phyloP scores from a whole-genome alignment of 306 rosid species.

The Lathyrus oleraceus region DNA sequence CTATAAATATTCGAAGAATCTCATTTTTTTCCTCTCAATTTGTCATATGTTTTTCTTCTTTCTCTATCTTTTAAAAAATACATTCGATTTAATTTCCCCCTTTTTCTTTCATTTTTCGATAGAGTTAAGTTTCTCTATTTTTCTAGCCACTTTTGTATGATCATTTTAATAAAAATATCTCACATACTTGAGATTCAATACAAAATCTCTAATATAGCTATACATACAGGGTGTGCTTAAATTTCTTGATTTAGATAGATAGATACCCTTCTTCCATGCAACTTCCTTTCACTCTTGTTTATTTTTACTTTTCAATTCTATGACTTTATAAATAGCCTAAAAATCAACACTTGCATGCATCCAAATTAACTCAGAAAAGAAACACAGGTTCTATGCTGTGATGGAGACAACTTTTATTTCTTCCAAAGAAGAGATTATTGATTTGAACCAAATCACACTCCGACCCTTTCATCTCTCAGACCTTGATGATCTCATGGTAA shows the following conservation, averaged over 20 bases:
- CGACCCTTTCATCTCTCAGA: slow-evolving; percentile 57
- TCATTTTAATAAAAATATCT: too few species aligned
- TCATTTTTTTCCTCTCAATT: too few species aligned
- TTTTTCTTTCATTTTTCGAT: too few species aligned
- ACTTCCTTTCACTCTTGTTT: neutral
- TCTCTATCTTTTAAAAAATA: too few species aligned
- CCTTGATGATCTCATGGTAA: slow-evolving; percentile 66
- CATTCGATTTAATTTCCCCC: too few species aligned
- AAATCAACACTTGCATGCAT: slow-evolving; percentile 10
- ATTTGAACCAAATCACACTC: slow-evolving; percentile 43
- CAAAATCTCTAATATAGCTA: neutral
- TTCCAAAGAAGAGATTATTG: slow-evolving; percentile 27
- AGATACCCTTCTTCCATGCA: neutral
- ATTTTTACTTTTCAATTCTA: neutral
- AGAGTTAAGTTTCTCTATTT: too few species aligned
- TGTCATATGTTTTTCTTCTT: too few species aligned
- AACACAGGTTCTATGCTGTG: neutral
- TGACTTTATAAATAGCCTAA: slow-evolving; percentile 23
- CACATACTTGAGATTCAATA: too few species aligned
- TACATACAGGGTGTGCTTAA: too few species aligned
- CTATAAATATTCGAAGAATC: too few species aligned
- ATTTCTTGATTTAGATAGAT: too few species aligned
- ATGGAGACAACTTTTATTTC: slow-evolving; percentile 24
- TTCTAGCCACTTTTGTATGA: too few species aligned
- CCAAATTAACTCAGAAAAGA: neutral